These are phyloP conservation scores for Dactylellina drechsleri DNA, from an alignment of 2,329 filamentous ascomycete species.

Conservation along the genomic window DNA sequence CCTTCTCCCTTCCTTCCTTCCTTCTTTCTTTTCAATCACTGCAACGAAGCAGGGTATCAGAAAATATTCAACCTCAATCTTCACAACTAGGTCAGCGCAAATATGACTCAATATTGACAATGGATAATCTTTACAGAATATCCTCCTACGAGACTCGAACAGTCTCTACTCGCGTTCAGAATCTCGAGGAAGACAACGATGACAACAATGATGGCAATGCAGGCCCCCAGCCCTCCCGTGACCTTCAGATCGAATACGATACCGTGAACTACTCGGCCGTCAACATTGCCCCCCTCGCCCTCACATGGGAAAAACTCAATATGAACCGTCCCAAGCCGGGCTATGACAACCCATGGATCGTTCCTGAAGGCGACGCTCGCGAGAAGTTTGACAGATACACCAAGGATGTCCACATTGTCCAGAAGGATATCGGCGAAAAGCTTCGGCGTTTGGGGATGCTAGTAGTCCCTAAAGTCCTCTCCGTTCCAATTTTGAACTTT, in stretches of 20 bases:
- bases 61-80: too few relatives aligned
- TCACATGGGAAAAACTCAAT: conserved; percentile 28
- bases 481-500: not conserved
- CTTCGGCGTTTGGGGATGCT: not conserved
- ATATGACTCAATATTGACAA: too few relatives aligned
- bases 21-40: too few relatives aligned
- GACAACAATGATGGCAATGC: too few relatives aligned
- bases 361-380: conserved; percentile 15
- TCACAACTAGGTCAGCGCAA: too few relatives aligned
- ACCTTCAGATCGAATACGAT: conserved; percentile 12
- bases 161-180: too few relatives aligned
- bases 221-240: too few relatives aligned
- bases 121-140: too few relatives aligned
- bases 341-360: conserved; percentile 17
- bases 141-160: too few relatives aligned
- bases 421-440: not conserved
- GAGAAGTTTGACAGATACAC: not conserved
- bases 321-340: not conserved
- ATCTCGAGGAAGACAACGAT: too few relatives aligned
- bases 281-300: conserved; percentile 18
- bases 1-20: too few relatives aligned
- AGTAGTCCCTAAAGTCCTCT: not conserved
- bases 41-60: too few relatives aligned
- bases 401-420: conserved; percentile 6
- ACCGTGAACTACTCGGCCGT: not conserved